These are phyloP conservation scores for Lolium perenne DNA, from an alignment of 176 grass and related monocot genomes.

Conservation along the genomic window DNA sequence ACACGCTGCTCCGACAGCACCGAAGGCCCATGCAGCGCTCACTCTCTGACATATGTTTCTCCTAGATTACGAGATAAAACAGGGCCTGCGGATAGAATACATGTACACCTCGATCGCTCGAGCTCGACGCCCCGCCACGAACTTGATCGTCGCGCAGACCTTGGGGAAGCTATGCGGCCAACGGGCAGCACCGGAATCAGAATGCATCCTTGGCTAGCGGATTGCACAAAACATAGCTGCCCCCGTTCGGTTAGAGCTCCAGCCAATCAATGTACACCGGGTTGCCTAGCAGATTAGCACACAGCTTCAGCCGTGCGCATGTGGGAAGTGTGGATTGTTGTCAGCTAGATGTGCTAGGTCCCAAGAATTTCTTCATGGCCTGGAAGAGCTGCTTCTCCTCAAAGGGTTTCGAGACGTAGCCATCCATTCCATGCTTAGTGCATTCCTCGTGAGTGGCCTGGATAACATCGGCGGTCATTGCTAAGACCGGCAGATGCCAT, in stretches of 20 bases:
- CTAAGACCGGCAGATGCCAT: conserved; percentile 77
- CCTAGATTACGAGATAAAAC: conserved; percentile 32
- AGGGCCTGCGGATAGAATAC: conserved; percentile 33
- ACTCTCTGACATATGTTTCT: conserved; percentile 8
- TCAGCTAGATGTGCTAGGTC: conserved; percentile 43
- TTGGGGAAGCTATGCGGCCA: background rate
- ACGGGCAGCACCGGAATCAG: conserved; percentile 20
- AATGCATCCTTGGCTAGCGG: conserved; percentile 15
- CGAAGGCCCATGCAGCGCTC: conserved; percentile 4
- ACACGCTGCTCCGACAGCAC: conserved; percentile 22
- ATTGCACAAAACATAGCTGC: conserved; percentile 39
- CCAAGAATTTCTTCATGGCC: conserved; percentile 82
- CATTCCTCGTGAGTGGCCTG: conserved; percentile 93
- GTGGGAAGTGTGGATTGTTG: background rate
- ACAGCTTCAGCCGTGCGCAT: too few relatives aligned
- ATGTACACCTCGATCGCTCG: conserved; percentile 35
- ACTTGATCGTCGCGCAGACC: background rate
- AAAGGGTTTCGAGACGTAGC: conserved; percentile 95
- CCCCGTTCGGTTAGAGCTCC: conserved; percentile 26
- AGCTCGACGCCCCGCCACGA: background rate
- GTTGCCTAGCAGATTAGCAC: background rate
- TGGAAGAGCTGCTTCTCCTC: conserved; percentile 90
- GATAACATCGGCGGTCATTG: conserved; percentile 98
- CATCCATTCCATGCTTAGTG: conserved; percentile 88
- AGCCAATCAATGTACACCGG: background rate